phyloP scores from a whole-genome alignment of 345 rosid genomes.

The Camelina sativa region DNA sequence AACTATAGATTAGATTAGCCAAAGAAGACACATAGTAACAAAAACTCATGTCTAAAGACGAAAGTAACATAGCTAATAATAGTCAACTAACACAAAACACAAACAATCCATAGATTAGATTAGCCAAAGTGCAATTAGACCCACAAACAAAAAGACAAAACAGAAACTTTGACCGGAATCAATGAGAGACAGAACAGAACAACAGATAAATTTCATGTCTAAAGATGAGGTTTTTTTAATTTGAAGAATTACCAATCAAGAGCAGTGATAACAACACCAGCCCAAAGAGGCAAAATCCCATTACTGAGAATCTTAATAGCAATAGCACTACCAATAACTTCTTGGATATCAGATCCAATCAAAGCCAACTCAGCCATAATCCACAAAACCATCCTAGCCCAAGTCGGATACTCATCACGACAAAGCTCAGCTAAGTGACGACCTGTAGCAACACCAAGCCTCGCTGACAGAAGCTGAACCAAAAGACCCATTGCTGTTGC shows the following conservation, averaged over 20 bases:
- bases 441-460: constrained; percentile 94
- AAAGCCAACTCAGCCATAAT: constrained; percentile 90
- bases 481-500: constrained; percentile 95
- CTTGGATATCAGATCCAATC: constrained; percentile 94
- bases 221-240: constrained; percentile 1
- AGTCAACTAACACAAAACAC: background rate
- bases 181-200: background rate
- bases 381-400: constrained; percentile 85
- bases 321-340: constrained; percentile 95
- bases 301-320: constrained; percentile 85
- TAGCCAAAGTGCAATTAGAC: background rate
- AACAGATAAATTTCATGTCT: background rate
- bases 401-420: constrained; percentile 83
- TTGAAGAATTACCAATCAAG: constrained; percentile 62
- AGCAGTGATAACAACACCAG: constrained; percentile 91
- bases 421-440: constrained; percentile 93
- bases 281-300: constrained; percentile 82
- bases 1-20: background rate
- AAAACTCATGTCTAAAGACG: background rate
- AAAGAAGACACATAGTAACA: background rate
- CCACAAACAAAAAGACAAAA: background rate
- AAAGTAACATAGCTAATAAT: background rate
- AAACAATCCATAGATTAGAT: background rate
- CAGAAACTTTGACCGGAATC: background rate
- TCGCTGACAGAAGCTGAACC: constrained; percentile 83